These are phyloP conservation scores for Staphylotrichum tortipilum DNA, from an alignment of 495 filamentous ascomycete genomes.

Conservation along the genomic window DNA sequence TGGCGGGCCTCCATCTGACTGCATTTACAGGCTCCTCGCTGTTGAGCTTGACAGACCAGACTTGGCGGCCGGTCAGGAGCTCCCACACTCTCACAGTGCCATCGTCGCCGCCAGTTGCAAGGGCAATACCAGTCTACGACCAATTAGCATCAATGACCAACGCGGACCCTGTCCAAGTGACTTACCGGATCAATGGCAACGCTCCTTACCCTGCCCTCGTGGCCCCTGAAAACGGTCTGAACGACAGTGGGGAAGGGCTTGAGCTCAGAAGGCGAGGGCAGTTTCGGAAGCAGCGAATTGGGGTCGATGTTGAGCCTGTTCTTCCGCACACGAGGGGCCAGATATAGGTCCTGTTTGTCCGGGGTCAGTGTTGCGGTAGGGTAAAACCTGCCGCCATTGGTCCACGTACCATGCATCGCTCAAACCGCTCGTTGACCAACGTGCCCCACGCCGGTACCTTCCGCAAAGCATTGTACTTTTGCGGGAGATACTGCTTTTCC, in stretches of 20 bases:
- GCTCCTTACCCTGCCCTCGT: slow-evolving; percentile 79
- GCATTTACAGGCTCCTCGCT: slow-evolving; percentile 76
- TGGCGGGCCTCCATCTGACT: slow-evolving; percentile 82
- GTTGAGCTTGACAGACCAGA: slow-evolving; percentile 74
- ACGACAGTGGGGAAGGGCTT: slow-evolving; percentile 87
- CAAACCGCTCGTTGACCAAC: slow-evolving; percentile 91
- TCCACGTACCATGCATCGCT: slow-evolving; percentile 58
- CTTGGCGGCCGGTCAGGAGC: slow-evolving; percentile 71
- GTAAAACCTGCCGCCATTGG: not conserved
- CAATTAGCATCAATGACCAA: not conserved
- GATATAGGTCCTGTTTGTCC: slow-evolving; percentile 61
- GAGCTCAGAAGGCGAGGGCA: slow-evolving; percentile 88
- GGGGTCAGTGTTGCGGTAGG: not conserved
- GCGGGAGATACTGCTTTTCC: slow-evolving; percentile 79
- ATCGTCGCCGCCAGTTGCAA: slow-evolving; percentile 87
- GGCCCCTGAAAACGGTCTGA: slow-evolving; percentile 74
- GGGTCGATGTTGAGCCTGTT: slow-evolving; percentile 97
- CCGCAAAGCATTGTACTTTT: slow-evolving; percentile 70
- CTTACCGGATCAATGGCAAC: slow-evolving; percentile 49
- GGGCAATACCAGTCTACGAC: slow-evolving; percentile 18
- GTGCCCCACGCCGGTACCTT: slow-evolving; percentile 88
- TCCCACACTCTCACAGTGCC: slow-evolving; percentile 91
- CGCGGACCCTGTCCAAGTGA: not conserved
- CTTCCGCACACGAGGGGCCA: slow-evolving; percentile 83
- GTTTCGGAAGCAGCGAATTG: slow-evolving; percentile 82